phyloP scores from a whole-genome alignment of 352 stramenopile genomes.

The Peronospora tabacina region DNA sequence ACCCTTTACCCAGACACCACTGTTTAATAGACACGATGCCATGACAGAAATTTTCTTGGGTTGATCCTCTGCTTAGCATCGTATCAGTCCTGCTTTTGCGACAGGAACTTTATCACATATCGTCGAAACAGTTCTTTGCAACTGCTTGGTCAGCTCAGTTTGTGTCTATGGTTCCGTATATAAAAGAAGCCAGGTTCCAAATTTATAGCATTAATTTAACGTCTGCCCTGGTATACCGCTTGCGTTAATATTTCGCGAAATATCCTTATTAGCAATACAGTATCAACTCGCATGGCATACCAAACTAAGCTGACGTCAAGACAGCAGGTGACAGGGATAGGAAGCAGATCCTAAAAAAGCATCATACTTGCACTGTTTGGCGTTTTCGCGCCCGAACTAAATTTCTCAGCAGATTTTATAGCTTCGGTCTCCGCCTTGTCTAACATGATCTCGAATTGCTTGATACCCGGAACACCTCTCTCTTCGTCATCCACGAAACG shows the following conservation, averaged over 20 bases:
- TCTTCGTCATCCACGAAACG: too few relatives aligned
- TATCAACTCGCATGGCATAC: too few relatives aligned
- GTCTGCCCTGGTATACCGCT: not conserved
- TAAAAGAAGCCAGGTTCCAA: too few relatives aligned
- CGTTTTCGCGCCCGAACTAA: not conserved
- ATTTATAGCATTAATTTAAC: not conserved
- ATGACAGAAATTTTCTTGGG: not conserved
- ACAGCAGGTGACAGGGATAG: constrained; percentile 5
- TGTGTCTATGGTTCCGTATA: too few relatives aligned
- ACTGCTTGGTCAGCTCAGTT: not conserved
- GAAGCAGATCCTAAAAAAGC: constrained; percentile 10
- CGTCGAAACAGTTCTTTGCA: constrained; percentile 6
- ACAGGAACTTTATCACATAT: constrained; percentile 6
- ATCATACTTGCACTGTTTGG: not conserved
- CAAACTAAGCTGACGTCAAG: too few relatives aligned
- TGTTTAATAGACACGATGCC: not conserved
- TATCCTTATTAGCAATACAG: not conserved
- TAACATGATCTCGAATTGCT: too few relatives aligned
- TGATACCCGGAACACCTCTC: too few relatives aligned
- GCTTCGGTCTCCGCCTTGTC: too few relatives aligned
- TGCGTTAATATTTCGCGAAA: not conserved
- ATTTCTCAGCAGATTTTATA: not conserved
- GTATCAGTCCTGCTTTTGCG: constrained; percentile 15
- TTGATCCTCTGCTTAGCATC: constrained; percentile 10
- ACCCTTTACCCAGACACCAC: not conserved